A percentile compares a stretch with the other conserved stretches of the same genome.
These are phyloP conservation scores for Apiospora phragmitis DNA, from an alignment of 2,329 filamentous ascomycete species.

Conservation along the genomic window DNA sequence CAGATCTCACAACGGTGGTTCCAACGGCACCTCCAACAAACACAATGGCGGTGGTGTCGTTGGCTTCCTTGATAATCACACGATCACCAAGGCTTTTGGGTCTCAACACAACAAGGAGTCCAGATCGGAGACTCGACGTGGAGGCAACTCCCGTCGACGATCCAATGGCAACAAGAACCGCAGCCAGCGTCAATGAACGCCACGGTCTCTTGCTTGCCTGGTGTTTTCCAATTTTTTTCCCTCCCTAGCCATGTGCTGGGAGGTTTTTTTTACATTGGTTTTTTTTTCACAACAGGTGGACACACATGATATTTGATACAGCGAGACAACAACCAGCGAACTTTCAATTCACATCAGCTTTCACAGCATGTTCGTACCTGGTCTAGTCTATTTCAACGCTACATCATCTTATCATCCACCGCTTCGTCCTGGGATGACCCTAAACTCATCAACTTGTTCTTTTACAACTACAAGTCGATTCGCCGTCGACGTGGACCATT, in stretches of 20 bases:
- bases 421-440: background rate
- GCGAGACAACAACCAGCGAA: background rate
- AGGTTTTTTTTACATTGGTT: background rate
- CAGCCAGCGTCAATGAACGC: background rate
- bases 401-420: background rate
- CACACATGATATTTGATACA: background rate
- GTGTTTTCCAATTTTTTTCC: background rate
- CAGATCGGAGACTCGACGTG: background rate
- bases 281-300: background rate
- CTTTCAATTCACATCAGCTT: background rate
- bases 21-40: background rate
- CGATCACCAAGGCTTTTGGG: background rate
- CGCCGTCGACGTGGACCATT: background rate
- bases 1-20: background rate
- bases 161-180: constrained; percentile 2
- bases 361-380: background rate
- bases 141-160: background rate
- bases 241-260: background rate
- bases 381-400: background rate
- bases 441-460: background rate
- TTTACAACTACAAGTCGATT: background rate
- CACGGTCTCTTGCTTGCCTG: background rate
- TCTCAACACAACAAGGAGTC: background rate
- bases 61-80: background rate
- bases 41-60: background rate